A percentile compares a stretch with the other conserved stretches of the same genome.
These are phyloP conservation scores for Clohesyomyces aquaticus DNA, from an alignment of 495 filamentous ascomycete species.

Conservation along the genomic window DNA sequence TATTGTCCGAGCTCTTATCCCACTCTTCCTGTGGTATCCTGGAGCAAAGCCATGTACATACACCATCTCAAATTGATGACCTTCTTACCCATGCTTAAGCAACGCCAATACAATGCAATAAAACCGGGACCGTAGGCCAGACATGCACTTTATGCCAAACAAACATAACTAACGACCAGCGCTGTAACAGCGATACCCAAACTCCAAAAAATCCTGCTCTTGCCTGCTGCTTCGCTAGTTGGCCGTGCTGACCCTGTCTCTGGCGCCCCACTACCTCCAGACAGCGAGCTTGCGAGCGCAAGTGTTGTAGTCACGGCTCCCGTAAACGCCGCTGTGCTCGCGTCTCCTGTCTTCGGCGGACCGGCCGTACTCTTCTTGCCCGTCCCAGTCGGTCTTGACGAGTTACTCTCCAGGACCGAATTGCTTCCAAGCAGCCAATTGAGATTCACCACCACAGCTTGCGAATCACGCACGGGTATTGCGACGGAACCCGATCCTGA, in stretches of 20 bases:
- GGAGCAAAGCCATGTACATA: no score
- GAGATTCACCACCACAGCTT: conserved; percentile 41
- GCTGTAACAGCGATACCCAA: conserved; percentile 1
- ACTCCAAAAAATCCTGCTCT: neutral
- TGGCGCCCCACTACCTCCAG: neutral
- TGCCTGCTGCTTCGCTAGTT: neutral
- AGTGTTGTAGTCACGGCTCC: conserved; percentile 27
- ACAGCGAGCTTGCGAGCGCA: conserved; percentile 5
- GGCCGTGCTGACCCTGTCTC: conserved; percentile 3
- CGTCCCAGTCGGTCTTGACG: neutral
- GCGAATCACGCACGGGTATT: conserved; percentile 41
- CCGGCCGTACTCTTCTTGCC: conserved; percentile 18
- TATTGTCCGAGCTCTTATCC: no score
- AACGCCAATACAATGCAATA: no score
- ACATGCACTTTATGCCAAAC: neutral
- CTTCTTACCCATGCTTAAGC: no score
- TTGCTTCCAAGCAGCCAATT: conserved; percentile 32
- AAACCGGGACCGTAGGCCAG: no score
- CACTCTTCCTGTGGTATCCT: no score
- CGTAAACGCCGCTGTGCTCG: conserved; percentile 9
- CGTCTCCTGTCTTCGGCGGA: neutral
- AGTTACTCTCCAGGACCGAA: conserved; percentile 16
- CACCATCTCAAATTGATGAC: no score
- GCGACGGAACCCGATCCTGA: conserved; percentile 30
- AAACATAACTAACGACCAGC: conserved; percentile 4